These are phyloP conservation scores for Colletotrichum filicis DNA, from an alignment of 2,329 filamentous ascomycete genomes.

Conservation along the genomic window DNA sequence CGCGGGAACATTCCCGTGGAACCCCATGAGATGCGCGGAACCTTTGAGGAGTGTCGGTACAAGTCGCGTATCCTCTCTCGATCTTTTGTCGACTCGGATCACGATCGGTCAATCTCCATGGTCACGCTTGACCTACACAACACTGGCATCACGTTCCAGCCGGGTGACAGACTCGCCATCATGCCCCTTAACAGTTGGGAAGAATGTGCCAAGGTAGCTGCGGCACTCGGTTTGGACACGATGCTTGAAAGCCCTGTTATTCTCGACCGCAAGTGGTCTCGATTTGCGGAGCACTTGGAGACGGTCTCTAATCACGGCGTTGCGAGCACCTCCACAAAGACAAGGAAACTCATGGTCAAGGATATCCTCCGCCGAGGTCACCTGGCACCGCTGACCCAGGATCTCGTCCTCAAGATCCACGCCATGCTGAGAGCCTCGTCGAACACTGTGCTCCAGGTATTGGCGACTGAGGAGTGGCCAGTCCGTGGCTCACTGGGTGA, in stretches of 20 bases:
- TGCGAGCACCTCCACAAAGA: constrained; percentile 33
- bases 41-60: constrained; percentile 65
- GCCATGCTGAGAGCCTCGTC: constrained; percentile 60
- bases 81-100: constrained; percentile 58
- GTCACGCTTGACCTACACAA: constrained; percentile 64
- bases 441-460: constrained; percentile 58
- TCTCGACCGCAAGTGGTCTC: constrained; percentile 54
- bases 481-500: constrained; percentile 62
- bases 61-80: constrained; percentile 56
- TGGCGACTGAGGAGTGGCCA: constrained; percentile 62
- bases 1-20: constrained; percentile 58
- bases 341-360: constrained; percentile 52
- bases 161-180: constrained; percentile 63
- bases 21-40: constrained; percentile 64
- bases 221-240: constrained; percentile 59
- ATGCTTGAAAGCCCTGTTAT: constrained; percentile 55
- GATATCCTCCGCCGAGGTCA: constrained; percentile 63
- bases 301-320: constrained; percentile 45
- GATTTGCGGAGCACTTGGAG: constrained; percentile 59
- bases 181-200: constrained; percentile 67
- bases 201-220: constrained; percentile 64
- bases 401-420: constrained; percentile 60
- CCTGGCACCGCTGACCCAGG: constrained; percentile 62
- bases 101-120: constrained; percentile 56
- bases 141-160: constrained; percentile 63